A percentile compares a stretch with the other conserved stretches of the same genome.
Conservation (phyloP, 73 alveolate genomes). For the Paramecium biaurelia region DNA sequence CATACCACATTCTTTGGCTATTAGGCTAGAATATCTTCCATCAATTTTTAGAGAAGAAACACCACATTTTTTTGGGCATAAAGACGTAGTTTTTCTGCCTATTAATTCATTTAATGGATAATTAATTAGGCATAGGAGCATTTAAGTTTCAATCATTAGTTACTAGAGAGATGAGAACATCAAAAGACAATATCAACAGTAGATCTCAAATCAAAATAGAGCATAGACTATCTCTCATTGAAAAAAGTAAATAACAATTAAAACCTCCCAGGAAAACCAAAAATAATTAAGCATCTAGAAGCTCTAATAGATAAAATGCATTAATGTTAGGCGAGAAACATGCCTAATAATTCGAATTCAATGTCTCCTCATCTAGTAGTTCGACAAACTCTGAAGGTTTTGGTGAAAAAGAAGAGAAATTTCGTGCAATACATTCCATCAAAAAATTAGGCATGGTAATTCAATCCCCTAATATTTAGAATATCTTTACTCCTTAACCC, state of each 20-base stretch:
- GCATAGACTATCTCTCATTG: background rate
- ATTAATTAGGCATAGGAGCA: constrained; percentile 1
- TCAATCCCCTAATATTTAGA: background rate
- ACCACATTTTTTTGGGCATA: constrained; percentile 37
- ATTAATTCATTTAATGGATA: constrained; percentile 24
- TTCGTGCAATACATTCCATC: background rate
- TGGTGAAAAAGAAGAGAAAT: background rate
- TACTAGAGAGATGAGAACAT: background rate
- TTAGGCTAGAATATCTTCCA: background rate
- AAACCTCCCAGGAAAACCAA: background rate
- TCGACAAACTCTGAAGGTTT: background rate
- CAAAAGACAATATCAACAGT: background rate
- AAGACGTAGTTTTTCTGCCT: constrained; percentile 5
- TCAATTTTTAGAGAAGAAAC: background rate
- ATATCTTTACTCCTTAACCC: background rate
- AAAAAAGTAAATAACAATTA: constrained; percentile 26
- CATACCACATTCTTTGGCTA: constrained; percentile 29
- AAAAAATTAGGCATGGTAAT: constrained; percentile 1
- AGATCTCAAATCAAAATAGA: background rate
- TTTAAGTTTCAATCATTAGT: constrained; percentile 12
- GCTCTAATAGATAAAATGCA: background rate
- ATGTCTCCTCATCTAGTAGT: constrained; percentile 3
- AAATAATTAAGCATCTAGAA: background rate
- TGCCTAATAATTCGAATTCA: background rate
- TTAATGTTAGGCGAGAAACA: background rate